Evolutionary conservation across 2,329 filamentous ascomycete species (phyloP), one percentile per base, ranked within the genome.

Genomic region (Piedraia hortae): DNA sequence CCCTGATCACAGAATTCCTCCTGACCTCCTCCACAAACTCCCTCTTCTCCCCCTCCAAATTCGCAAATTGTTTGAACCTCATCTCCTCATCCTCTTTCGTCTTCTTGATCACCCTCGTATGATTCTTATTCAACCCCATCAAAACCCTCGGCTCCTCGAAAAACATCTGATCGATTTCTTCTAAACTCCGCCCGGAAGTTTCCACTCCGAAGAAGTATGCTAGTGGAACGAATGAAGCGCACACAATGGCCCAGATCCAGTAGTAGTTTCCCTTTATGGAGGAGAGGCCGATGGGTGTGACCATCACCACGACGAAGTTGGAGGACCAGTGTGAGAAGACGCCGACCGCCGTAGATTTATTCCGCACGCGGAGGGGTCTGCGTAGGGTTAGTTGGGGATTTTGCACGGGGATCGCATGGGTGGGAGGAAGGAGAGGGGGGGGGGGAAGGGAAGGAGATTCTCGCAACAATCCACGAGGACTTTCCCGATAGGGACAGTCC

Each of bases 221-320:
- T 6, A 49, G 42, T 1, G 52, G 53, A 1, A 57, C 37, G 26
- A 56, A 57, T 2, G 31, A 33, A 10, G 51, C 54, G 37, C 58
- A 60, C 31, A 58, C 48, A 10, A 51, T 47, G 3, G 54, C 53
- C 39, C 57, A 65, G 31, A 61, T 48, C 21, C 59, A 47, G 43
- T 53, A 62, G 22, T 53, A 62, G 25, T 48, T 50, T 46, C 54
- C 61, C 2, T 30, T 28, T 10, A 40, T 44, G 15, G 23, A 26
- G 18, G 32, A 25, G 16, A 39, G 27, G 12, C 35, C 37, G 10
- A 35, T 33, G 2, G 32, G 34, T 9, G 30, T 32, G 8, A 22
- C 24, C 24, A 25, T 25, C 4, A 25, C 24, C 5, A 25, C 24
- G 10, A 25, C 24, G 20, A 25, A 25, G 23, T 50, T 53, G 27